phyloP scores from a whole-genome alignment of 805 yeast species.

The Monosporozyma solicola region DNA sequence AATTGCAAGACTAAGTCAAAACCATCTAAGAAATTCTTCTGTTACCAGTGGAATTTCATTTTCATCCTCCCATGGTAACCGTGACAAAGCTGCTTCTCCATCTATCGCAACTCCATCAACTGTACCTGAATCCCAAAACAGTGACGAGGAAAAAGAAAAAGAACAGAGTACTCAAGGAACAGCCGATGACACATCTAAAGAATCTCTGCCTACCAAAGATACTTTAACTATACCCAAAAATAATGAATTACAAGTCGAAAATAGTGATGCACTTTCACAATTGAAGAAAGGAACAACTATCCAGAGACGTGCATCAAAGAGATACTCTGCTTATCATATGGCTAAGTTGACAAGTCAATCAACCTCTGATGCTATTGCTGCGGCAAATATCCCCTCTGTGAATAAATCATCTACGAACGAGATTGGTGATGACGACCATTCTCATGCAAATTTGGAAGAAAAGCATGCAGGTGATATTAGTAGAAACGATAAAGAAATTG shows the following conservation, averaged over 20 bases:
- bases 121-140: not conserved
- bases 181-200: not conserved
- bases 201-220: not conserved
- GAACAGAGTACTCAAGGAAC: not conserved
- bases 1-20: conserved; percentile 1
- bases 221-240: conserved; percentile 3
- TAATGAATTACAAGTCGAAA: conserved; percentile 4
- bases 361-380: conserved; percentile 19
- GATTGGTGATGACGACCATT: not conserved
- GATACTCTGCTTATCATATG: conserved; percentile 90
- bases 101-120: not conserved
- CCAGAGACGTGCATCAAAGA: conserved; percentile 85
- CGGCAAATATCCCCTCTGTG: conserved; percentile 11
- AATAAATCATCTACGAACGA: not conserved
- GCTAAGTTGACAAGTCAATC: conserved; percentile 56
- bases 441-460: not conserved
- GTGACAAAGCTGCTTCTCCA: not conserved
- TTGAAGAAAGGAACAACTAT: conserved; percentile 75
- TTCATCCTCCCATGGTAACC: not conserved
- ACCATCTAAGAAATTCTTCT: conserved; percentile 8
- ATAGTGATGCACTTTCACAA: conserved; percentile 57
- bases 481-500: not conserved
- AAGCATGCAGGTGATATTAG: not conserved
- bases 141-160: not conserved
- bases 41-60: conserved; percentile 4